Base-by-base conservation (phyloP, 139 green algal genomes). In the Chlorella sp. region DNA sequence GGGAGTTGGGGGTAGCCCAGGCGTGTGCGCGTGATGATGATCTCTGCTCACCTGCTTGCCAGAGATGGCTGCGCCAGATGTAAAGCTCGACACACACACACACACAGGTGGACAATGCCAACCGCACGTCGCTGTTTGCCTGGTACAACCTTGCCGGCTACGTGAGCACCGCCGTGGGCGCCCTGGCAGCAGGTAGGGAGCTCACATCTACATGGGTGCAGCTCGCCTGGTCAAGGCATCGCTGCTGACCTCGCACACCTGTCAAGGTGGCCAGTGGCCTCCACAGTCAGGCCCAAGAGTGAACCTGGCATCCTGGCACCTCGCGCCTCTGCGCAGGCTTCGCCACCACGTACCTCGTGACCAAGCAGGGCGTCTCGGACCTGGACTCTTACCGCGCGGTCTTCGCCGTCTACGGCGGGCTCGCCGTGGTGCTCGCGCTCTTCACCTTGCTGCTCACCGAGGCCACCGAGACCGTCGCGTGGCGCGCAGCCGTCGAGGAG, bases 81-180 rank as follows among this genome's bases (percentile, higher is more conserved):
- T n/a, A n/a, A n/a, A n/a, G n/a, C n/a, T n/a, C n/a, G n/a, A n/a
- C n/a, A n/a, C n/a, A n/a, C n/a, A n/a, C n/a, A n/a, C n/a, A n/a
- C 10, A 24, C 42, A 24, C 42, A 55, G 42, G 42, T 55, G 10
- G 42, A 55, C 42, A 10, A 10, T 17, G 42, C 42, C 42, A 10
- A 67, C n/a, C 61, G 61, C 61, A 67, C 61, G 23, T 35, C 27
- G 6, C 61, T 67, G 23, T 67, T 67, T 35, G 61, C 61, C 3
- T 67, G 61, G 61, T 67, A 67, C 61, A 67, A 67, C 61, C 61
- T 67, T 26, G 29, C 34, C n/a, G 61, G 61, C n/a, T 67, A 67
- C 14, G n/a, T 67, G 23, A 34, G 23, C 61, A 67, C 61, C 3
- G 61, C 61, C 3, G 3, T 35, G 3, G 61, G 61, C 27, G 33